Evolutionary conservation across 176 grass and related monocot species (phyloP).

Genomic region (Carex pumila): DNA sequence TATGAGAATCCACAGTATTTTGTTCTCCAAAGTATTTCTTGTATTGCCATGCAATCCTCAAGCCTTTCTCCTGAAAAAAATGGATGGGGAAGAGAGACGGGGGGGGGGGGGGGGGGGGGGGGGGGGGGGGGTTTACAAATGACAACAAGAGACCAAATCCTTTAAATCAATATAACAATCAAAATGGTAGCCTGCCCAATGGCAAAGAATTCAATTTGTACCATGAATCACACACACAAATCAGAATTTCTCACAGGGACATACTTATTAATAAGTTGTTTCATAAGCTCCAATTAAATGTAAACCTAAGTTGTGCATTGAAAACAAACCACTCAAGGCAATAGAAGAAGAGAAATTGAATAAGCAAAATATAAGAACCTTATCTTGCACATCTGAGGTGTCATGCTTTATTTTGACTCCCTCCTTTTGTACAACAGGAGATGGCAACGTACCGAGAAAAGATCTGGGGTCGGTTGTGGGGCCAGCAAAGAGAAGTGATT

Average conservation of each 20-base stretch:
- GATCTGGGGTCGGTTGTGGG: slow-evolving; percentile 49
- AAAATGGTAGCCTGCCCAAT: not conserved
- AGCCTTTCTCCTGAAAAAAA: slow-evolving; percentile 53
- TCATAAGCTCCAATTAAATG: too few relatives aligned
- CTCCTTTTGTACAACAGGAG: slow-evolving; percentile 53
- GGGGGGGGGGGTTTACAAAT: not conserved
- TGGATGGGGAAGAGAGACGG: not conserved
- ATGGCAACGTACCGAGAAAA: slow-evolving; percentile 76
- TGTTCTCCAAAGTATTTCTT: slow-evolving; percentile 87
- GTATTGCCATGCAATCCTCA: slow-evolving; percentile 98
- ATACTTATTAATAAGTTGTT: not conserved
- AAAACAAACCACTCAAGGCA: not conserved
- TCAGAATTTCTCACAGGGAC: not conserved
- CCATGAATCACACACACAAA: not conserved
- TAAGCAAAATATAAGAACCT: slow-evolving; percentile 23
- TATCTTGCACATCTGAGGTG: slow-evolving; percentile 21
- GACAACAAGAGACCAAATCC: not conserved
- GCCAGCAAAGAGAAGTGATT: slow-evolving; percentile 67
- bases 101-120: not conserved
- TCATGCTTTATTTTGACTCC: slow-evolving; percentile 11
- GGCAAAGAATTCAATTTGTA: not conserved
- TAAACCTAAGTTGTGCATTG: not conserved
- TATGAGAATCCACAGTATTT: slow-evolving; percentile 30
- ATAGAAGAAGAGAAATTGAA: not conserved
- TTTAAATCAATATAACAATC: slow-evolving; percentile 9